A percentile compares a stretch with the other conserved stretches of the same genome.
phyloP scores from a whole-genome alignment of 768 basidiomycete species.

The Lentinula boryana region DNA sequence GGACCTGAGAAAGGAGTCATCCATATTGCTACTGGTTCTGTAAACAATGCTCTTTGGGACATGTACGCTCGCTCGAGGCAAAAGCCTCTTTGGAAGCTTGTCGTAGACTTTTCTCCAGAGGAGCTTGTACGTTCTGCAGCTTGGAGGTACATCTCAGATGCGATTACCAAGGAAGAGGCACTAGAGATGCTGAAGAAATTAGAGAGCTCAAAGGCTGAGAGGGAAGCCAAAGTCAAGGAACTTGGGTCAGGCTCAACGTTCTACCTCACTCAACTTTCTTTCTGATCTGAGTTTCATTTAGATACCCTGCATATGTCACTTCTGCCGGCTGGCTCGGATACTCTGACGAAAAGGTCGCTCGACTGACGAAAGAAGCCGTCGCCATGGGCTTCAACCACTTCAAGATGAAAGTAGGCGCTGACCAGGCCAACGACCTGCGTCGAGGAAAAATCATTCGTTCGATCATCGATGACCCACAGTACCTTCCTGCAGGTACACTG shows the following conservation, averaged over 20 bases:
- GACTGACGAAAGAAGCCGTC: constrained; percentile 83
- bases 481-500: constrained; percentile 55
- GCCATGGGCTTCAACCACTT: constrained; percentile 93
- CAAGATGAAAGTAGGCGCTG: constrained; percentile 97
- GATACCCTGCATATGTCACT: constrained; percentile 93
- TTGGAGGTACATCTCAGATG: constrained; percentile 91
- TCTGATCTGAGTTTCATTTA: constrained; percentile 16
- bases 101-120: constrained; percentile 87
- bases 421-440: constrained; percentile 75
- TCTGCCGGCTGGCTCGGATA: constrained; percentile 94
- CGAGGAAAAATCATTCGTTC: constrained; percentile 87
- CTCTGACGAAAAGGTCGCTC: constrained; percentile 84
- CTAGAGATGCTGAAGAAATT: constrained; percentile 73
- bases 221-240: constrained; percentile 71
- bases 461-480: constrained; percentile 89
- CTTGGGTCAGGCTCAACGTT: constrained; percentile 40
- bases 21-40: constrained; percentile 81
- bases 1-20: constrained; percentile 97
- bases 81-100: constrained; percentile 92
- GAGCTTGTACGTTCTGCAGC: constrained; percentile 71
- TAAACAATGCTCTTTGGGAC: constrained; percentile 94
- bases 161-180: constrained; percentile 88
- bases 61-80: constrained; percentile 74
- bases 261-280: not conserved
- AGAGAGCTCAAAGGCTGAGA: constrained; percentile 68